Base-by-base conservation (phyloP, 2,329 filamentous ascomycete genomes). In the Tolypocladium guangdongense region DNA sequence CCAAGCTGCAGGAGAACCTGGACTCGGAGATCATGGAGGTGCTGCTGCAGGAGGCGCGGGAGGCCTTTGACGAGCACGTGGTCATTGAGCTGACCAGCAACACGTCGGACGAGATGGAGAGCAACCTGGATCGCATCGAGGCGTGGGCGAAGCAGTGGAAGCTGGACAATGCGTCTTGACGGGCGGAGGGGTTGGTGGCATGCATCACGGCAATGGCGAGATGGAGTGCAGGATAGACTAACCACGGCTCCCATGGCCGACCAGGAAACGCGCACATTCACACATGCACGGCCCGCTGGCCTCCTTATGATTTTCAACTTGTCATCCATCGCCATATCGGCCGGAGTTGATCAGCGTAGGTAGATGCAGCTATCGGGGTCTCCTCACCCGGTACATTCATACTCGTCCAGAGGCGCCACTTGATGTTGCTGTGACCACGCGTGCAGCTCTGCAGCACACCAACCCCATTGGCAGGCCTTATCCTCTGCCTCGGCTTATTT, bases 21-120 rank as follows among this genome's bases (percentile, higher is more conserved):
- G 93, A 99, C 69, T 87, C 89, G 33, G 93, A 99, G 74, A 97
- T 99, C 66, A 97, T 99, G 85, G 87, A 96, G 65, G 89, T 97
- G 30, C 74, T 99, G 53, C 75, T 95, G 22, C 86, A 96, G 60
- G 93, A 99, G 74, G 93, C 93, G 35, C 78, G 84, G 56, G 91
- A 96, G 58, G 82, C 87, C 12, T 99, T 92, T 64, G 87, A 89
- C 52, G 82, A 87, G 68, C 83, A 93, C 65, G 88, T 95, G 60
- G 86, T 99, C 38, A 87, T 97, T 30, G 90, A 96, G 70, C 73
- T 99, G 64, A 82, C 76, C 64, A 97, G 92, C 70, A 87, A 95
- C 66, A 80, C 80, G 52, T 78, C 83, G 2, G 86, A 91, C 51
- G 88, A 96, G 69, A 87, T 99, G 68, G 92, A 99, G 63, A 80